Percentiles rank a stretch among this genome's conserved stretches.
Conservation (phyloP, 352 stramenopile species). For the Phytopythium ostracodes region DNA sequence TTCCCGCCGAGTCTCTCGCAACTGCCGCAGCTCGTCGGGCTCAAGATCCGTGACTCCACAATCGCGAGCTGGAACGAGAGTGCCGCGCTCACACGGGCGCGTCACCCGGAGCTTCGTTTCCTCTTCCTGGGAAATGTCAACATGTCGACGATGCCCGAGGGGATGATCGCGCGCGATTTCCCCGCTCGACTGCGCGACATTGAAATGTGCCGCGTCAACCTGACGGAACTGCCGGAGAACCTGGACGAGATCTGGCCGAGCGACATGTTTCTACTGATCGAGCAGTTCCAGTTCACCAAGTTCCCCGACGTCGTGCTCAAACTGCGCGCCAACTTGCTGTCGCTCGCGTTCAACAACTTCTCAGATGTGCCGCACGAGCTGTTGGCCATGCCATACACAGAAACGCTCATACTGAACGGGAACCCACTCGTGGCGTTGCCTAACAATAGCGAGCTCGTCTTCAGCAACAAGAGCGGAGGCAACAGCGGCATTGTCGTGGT, state of each 20-base stretch:
- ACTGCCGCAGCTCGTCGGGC: constrained; percentile 18
- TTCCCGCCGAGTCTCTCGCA: constrained; percentile 14
- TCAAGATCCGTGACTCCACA: constrained; percentile 28
- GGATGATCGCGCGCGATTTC: constrained; percentile 19
- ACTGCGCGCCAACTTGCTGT: constrained; percentile 16
- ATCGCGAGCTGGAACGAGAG: constrained; percentile 16
- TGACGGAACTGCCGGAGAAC: constrained; percentile 20
- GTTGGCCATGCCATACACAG: constrained; percentile 7
- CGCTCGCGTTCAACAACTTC: constrained; percentile 15
- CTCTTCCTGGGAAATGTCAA: constrained; percentile 21
- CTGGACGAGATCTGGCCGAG: constrained; percentile 19
- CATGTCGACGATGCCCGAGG: constrained; percentile 21
- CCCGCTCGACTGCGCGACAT: constrained; percentile 18
- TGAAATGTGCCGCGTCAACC: constrained; percentile 19
- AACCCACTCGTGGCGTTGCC: constrained; percentile 16
- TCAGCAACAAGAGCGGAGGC: background rate
- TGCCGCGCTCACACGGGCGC: constrained; percentile 11
- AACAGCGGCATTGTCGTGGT: background rate
- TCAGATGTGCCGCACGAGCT: constrained; percentile 7
- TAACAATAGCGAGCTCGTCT: background rate
- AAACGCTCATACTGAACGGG: constrained; percentile 19
- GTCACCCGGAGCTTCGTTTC: constrained; percentile 19
- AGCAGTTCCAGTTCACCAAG: constrained; percentile 11
- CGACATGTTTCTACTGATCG: constrained; percentile 17
- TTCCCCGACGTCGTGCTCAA: constrained; percentile 19